These are phyloP conservation scores for Schoenoplectus tabernaemontani DNA, from an alignment of 202 grass and related monocot genomes.

Conservation along the genomic window DNA sequence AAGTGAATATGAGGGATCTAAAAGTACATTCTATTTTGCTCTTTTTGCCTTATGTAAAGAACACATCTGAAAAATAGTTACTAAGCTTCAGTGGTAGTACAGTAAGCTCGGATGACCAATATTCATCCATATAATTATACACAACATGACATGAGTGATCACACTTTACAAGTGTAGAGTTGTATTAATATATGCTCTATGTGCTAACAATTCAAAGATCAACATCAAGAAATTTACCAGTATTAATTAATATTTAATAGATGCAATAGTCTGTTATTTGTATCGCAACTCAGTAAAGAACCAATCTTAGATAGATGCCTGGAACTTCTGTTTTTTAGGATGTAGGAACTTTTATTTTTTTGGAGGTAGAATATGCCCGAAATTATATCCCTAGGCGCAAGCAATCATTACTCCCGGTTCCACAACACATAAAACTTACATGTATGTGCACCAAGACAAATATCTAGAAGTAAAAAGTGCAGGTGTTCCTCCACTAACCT, in stretches of 20 bases:
- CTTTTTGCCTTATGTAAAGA: background rate
- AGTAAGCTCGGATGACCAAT: background rate
- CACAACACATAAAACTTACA: background rate
- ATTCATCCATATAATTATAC: background rate
- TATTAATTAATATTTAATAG: background rate
- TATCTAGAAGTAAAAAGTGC: background rate
- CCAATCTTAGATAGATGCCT: background rate
- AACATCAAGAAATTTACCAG: background rate
- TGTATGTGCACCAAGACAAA: background rate
- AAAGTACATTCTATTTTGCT: background rate
- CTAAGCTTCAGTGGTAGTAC: background rate
- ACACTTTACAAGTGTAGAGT: background rate
- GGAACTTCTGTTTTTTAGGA: background rate
- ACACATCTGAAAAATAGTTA: background rate
- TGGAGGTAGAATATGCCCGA: background rate
- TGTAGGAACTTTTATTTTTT: background rate
- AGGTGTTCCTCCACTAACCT: conserved; percentile 27
- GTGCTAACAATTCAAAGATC: background rate
- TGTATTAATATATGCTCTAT: background rate
- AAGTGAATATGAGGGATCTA: background rate
- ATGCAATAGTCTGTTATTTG: no score
- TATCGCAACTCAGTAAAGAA: background rate
- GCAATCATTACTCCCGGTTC: background rate
- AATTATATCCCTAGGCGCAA: background rate
- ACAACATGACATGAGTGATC: background rate